These are phyloP conservation scores for Phlebiopsis gigantea DNA, from an alignment of 768 basidiomycete genomes.

Conservation along the genomic window DNA sequence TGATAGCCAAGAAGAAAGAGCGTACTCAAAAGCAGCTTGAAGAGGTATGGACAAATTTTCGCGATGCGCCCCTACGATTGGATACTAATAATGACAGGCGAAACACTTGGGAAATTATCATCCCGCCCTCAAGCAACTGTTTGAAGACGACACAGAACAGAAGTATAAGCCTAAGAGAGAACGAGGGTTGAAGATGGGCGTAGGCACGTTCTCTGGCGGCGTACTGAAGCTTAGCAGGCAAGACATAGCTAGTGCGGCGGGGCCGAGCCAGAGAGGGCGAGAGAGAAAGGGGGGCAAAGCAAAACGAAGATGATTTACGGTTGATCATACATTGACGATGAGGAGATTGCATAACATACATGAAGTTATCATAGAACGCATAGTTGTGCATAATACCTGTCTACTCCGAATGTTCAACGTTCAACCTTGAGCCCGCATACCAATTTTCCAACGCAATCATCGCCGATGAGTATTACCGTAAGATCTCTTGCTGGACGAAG, in stretches of 20 bases:
- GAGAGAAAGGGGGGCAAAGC: neutral
- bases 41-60: constrained; percentile 44
- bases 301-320: neutral
- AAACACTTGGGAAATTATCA: constrained; percentile 86
- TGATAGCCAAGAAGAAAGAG: constrained; percentile 56
- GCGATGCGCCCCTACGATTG: neutral
- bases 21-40: constrained; percentile 50
- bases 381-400: neutral
- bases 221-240: constrained; percentile 56
- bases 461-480: constrained; percentile 7
- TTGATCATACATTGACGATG: neutral
- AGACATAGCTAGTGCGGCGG: constrained; percentile 44
- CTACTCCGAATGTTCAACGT: no score
- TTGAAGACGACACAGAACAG: constrained; percentile 33
- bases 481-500: constrained; percentile 15
- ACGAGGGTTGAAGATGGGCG: constrained; percentile 70
- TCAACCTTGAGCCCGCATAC: no score
- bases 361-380: neutral
- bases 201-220: constrained; percentile 72
- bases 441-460: neutral
- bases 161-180: constrained; percentile 41
- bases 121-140: constrained; percentile 66
- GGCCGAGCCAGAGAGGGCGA: constrained; percentile 22
- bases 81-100: constrained; percentile 40
- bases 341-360: neutral